phyloP scores from a whole-genome alignment of 1,139 yeast species.

The Magnusiomyces suaveolens region DNA sequence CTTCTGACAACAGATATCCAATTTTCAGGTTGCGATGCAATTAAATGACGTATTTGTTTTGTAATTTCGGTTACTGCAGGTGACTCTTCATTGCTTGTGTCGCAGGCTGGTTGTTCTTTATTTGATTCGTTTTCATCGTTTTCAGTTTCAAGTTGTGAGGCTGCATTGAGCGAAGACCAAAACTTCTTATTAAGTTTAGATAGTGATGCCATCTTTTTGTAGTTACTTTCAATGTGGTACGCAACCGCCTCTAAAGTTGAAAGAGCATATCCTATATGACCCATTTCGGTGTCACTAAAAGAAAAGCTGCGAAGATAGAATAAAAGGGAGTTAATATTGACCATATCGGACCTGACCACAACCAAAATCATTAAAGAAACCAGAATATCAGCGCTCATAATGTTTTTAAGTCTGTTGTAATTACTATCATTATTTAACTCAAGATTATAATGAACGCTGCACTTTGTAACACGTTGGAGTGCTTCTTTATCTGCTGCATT shows the following conservation, averaged over 20 bases:
- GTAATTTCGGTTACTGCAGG: neutral
- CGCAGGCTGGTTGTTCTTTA: conserved; percentile 10
- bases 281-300: conserved; percentile 39
- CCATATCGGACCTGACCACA: conserved; percentile 52
- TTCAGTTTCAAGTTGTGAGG: conserved; percentile 27
- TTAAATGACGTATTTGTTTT: neutral
- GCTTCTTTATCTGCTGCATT: conserved; percentile 9
- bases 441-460: conserved; percentile 16
- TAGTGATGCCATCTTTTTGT: conserved; percentile 35
- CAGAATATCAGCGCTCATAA: conserved; percentile 72
- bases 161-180: conserved; percentile 41
- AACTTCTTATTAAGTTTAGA: conserved; percentile 39
- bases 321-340: conserved; percentile 53
- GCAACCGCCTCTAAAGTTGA: conserved; percentile 81
- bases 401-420: conserved; percentile 17
- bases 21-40: conserved; percentile 6
- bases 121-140: conserved; percentile 4
- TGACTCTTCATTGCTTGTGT: neutral
- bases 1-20: conserved; percentile 43
- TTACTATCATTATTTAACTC: conserved; percentile 16
- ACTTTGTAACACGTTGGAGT: conserved; percentile 13
- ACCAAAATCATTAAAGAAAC: conserved; percentile 66
- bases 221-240: conserved; percentile 45
- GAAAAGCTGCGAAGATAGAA: conserved; percentile 57
- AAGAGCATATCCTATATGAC: conserved; percentile 51